Percentiles rank a stretch among this genome's conserved stretches.
Conservation (phyloP, 371 early-diverging fungal genomes). For the Phascolomyces articulosus region DNA sequence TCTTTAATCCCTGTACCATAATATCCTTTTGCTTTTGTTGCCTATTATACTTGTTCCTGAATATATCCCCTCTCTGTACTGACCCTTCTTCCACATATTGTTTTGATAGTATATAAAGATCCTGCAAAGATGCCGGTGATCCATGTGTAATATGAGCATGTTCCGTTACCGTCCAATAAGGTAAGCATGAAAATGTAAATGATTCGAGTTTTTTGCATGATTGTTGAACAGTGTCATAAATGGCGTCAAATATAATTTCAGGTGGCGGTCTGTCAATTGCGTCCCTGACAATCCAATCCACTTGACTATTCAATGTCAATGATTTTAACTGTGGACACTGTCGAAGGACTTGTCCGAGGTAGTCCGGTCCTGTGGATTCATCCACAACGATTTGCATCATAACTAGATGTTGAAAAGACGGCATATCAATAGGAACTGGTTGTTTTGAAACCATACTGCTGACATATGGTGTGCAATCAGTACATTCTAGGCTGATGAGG, state of each 20-base stretch:
- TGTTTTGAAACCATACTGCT: neutral
- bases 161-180: conserved; percentile 1
- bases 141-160: neutral
- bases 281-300: neutral
- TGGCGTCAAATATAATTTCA: neutral
- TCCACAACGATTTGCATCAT: neutral
- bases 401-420: neutral
- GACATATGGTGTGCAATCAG: neutral
- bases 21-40: too few relatives aligned
- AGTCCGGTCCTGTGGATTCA: neutral
- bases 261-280: neutral
- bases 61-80: neutral
- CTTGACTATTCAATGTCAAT: neutral
- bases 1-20: too few relatives aligned
- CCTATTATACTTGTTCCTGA: neutral
- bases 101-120: neutral
- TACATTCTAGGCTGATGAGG: neutral
- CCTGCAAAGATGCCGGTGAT: neutral
- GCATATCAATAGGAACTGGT: neutral
- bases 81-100: too few relatives aligned
- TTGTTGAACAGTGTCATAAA: neutral
- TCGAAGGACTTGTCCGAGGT: neutral
- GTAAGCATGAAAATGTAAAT: neutral
- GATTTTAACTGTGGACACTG: neutral
- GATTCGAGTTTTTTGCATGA: neutral